These are phyloP conservation scores for Artemisia tridentata DNA, from an alignment of 129 eudicot genomes.

Conservation along the genomic window DNA sequence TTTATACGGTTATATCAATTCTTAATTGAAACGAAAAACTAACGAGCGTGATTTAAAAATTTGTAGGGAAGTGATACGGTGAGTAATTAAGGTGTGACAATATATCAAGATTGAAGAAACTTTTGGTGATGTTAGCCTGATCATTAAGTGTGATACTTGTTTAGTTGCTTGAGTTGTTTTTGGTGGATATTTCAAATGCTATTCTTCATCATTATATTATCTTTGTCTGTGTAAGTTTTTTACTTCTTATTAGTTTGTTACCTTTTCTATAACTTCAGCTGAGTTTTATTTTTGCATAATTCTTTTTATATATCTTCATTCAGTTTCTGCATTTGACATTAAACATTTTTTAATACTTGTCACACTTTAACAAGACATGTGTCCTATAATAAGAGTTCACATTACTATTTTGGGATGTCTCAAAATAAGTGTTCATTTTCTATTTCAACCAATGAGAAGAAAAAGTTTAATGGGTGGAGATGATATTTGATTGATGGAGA, in stretches of 20 bases:
- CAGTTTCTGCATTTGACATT: too few relatives aligned
- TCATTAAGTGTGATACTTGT: conserved; percentile 41
- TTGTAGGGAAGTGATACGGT: conserved; percentile 25
- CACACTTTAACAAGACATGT: too few relatives aligned
- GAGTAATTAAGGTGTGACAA: conserved; percentile 25
- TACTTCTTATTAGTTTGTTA: not conserved
- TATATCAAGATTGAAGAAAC: conserved; percentile 29
- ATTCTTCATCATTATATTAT: conserved; percentile 24
- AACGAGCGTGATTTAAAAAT: not conserved
- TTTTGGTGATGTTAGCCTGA: conserved; percentile 25
- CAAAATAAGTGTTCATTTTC: too few relatives aligned
- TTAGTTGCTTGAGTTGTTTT: conserved; percentile 25
- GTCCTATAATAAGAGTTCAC: too few relatives aligned
- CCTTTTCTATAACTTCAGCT: not conserved
- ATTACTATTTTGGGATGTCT: too few relatives aligned
- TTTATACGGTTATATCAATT: not conserved
- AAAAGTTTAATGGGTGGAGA: too few relatives aligned
- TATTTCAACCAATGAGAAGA: too few relatives aligned
- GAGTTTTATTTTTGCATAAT: conserved; percentile 1
- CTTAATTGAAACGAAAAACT: not conserved
- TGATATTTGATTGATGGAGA: too few relatives aligned
- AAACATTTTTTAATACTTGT: too few relatives aligned
- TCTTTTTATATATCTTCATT: not conserved
- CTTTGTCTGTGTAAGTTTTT: conserved; percentile 25
- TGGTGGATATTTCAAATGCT: conserved; percentile 33